Base-by-base conservation (phyloP, 1,284 basidiomycete species). In the Moesziomyces antarcticus region DNA sequence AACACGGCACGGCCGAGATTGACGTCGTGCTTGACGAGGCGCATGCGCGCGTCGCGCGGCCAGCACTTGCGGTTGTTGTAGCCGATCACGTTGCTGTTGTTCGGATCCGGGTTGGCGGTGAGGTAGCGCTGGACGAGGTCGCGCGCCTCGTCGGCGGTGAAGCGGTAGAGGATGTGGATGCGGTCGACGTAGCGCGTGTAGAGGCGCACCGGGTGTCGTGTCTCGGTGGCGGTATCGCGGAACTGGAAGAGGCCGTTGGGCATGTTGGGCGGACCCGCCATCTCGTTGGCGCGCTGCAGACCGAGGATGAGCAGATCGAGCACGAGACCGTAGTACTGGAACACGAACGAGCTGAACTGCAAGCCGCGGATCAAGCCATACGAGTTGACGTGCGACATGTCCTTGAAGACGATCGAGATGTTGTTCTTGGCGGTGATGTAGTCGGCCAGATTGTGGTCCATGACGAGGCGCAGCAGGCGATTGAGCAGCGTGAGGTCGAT, bases 31-130 rank as follows among this genome's bases (percentile, higher is more conserved):
- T 99, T 99, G 88, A 97, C 97, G 60, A 99, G 89, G 37, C 97
- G 89, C 97, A 99, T 99, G 64, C 97, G 91, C 84, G 95, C 98
- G 85, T 99, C 97, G 71, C 95, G 89, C 24, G 97, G 97, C 97
- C 97, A 98, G 87, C 97, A 99, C 60, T 94, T 92, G 85, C 96
- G 96, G 87, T 97, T 98, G 87, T 98, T 98, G 86, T 98, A 99
- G 2, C 96, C 96, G 73, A 98, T 96, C 73, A 99, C 91, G 79
- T 98, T 98, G 86, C 96, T 95, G 86, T 99, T 99, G 56, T 95
- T 98, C 11, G 96, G 96, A 85, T 98, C 95, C 13, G 95, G 96
- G 83, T 98, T 95, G 24, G 94, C 95, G 62, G 92, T 94, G 70
- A 98, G 90, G 85, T 96, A 97, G 30, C 97, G 91, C 85, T 99